Evolutionary conservation across 805 yeast species (phyloP).

Genomic region (Clavispora asparagi): DNA sequence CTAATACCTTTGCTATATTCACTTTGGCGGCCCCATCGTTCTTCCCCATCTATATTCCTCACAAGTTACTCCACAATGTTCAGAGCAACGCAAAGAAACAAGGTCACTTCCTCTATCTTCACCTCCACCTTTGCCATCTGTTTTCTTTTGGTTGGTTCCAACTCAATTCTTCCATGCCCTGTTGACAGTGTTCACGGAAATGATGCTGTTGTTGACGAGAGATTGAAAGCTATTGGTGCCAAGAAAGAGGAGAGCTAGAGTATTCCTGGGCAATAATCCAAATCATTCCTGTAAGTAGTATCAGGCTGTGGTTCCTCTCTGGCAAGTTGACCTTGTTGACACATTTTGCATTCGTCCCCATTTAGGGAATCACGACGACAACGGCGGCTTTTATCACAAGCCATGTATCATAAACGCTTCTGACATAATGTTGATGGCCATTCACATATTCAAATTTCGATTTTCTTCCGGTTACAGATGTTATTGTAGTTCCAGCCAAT

Average conservation of each 20-base stretch:
- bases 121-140: constrained; percentile 73
- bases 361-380: neutral
- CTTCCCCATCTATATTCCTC: no score
- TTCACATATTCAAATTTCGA: neutral
- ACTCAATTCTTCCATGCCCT: constrained; percentile 45
- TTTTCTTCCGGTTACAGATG: neutral
- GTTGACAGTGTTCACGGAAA: constrained; percentile 37
- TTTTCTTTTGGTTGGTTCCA: constrained; percentile 50
- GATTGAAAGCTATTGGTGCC: constrained; percentile 7
- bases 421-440: neutral
- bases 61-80: constrained; percentile 31
- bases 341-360: neutral
- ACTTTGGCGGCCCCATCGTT: neutral
- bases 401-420: neutral
- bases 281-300: neutral
- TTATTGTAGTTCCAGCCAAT: neutral
- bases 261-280: neutral
- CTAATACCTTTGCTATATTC: neutral
- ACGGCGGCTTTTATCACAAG: neutral
- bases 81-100: constrained; percentile 52
- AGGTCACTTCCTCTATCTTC: constrained; percentile 60
- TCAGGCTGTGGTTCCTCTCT: neutral
- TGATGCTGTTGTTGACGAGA: constrained; percentile 35
- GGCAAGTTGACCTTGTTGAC: neutral
- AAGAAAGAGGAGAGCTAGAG: neutral